phyloP scores from a whole-genome alignment of 306 rosid species.

The Abrus precatorius region DNA sequence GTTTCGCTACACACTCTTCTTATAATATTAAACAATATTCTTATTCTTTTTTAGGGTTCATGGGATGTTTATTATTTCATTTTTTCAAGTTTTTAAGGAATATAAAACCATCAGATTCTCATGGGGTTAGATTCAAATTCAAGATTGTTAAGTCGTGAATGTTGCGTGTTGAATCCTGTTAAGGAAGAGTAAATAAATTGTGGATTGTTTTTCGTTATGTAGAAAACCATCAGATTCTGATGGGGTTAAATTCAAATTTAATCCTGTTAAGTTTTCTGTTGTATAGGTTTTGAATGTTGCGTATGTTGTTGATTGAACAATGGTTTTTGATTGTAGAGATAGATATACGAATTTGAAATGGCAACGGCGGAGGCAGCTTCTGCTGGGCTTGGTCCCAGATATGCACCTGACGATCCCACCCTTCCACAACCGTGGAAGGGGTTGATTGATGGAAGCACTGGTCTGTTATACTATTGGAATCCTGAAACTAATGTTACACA shows the following conservation, averaged over 20 bases:
- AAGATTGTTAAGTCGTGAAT: neutral
- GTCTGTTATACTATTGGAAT: slow-evolving; percentile 88
- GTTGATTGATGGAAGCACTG: slow-evolving; percentile 90
- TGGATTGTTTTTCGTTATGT: neutral
- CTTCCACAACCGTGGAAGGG: slow-evolving; percentile 97
- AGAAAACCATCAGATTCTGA: neutral
- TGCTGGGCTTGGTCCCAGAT: slow-evolving; percentile 77
- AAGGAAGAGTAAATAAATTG: too few relatives aligned
- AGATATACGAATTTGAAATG: slow-evolving; percentile 53
- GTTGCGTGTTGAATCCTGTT: too few relatives aligned
- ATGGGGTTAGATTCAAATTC: neutral
- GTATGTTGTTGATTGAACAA: neutral
- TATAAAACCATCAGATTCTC: neutral
- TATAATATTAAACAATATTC: neutral
- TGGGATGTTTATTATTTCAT: neutral
- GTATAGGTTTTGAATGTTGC: neutral
- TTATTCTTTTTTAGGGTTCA: slow-evolving; percentile 35
- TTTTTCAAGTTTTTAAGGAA: neutral
- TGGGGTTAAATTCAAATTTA: neutral
- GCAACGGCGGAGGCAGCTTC: slow-evolving; percentile 77
- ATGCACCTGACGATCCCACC: slow-evolving; percentile 95
- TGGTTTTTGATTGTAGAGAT: slow-evolving; percentile 46
- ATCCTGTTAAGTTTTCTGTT: neutral
- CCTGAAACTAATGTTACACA: slow-evolving; percentile 95
- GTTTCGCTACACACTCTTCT: neutral